Conservation (phyloP, 2,329 filamentous ascomycete genomes). For the Cladobotryum mycophilum region DNA sequence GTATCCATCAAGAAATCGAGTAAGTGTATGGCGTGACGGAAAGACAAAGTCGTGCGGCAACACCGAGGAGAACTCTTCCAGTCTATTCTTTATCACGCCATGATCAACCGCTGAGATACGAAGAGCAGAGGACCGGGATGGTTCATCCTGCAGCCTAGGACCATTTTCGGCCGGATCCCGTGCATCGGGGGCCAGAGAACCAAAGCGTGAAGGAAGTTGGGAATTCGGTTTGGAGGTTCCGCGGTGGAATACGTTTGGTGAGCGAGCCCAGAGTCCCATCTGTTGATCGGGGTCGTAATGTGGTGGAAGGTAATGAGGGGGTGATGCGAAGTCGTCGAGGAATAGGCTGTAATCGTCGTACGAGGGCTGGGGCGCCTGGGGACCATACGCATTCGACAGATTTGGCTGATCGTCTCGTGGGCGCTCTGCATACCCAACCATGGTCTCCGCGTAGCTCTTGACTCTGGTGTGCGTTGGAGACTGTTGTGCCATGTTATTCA, state of each 20-base stretch:
- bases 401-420: slow-evolving; percentile 39
- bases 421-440: slow-evolving; percentile 42
- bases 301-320: slow-evolving; percentile 50
- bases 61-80: slow-evolving; percentile 56
- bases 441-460: slow-evolving; percentile 44
- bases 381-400: slow-evolving; percentile 32
- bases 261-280: slow-evolving; percentile 45
- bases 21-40: slow-evolving; percentile 62
- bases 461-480: slow-evolving; percentile 35
- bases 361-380: slow-evolving; percentile 26
- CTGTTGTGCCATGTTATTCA: slow-evolving; percentile 39
- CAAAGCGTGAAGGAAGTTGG: slow-evolving; percentile 49
- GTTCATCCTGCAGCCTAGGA: slow-evolving; percentile 25
- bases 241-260: slow-evolving; percentile 32
- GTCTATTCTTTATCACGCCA: slow-evolving; percentile 48
- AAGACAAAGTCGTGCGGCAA: slow-evolving; percentile 59
- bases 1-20: slow-evolving; percentile 64
- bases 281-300: slow-evolving; percentile 49
- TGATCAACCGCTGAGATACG: slow-evolving; percentile 51
- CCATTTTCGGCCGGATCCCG: slow-evolving; percentile 31
- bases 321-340: slow-evolving; percentile 49
- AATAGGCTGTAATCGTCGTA: slow-evolving; percentile 56
- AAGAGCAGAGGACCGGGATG: slow-evolving; percentile 29
- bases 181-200: slow-evolving; percentile 47
- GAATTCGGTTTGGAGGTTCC: slow-evolving; percentile 43